Evolutionary conservation across 305 asterid species (phyloP).

Genomic region (Nicotiana rustica): DNA sequence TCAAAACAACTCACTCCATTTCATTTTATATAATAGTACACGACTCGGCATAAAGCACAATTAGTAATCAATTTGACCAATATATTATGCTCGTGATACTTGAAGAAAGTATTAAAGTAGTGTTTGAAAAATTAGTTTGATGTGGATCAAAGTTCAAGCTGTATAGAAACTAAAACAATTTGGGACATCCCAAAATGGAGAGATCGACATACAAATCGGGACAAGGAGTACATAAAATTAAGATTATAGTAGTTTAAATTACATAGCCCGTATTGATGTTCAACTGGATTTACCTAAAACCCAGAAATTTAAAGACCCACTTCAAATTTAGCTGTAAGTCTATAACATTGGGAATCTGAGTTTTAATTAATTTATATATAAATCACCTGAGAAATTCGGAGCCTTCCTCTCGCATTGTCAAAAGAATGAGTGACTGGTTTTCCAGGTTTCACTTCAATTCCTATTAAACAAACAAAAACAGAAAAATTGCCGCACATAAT

Average conservation of each 20-base stretch:
- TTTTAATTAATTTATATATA: neutral
- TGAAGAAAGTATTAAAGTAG: neutral
- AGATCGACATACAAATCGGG: neutral
- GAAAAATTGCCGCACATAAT: neutral
- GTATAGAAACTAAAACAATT: neutral
- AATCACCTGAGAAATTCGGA: slow-evolving; percentile 82
- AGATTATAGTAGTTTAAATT: neutral
- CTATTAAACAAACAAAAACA: slow-evolving; percentile 44
- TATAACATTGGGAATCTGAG: neutral
- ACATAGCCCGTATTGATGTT: neutral
- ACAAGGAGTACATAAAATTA: neutral
- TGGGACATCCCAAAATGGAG: neutral
- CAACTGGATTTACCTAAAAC: neutral
- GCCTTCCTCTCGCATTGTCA: slow-evolving; percentile 65
- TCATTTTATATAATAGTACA: neutral
- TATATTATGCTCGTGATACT: neutral
- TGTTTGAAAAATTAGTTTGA: neutral
- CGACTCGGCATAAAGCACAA: neutral
- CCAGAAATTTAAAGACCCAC: neutral
- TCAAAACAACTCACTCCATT: slow-evolving; percentile 6
- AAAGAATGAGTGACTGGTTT: slow-evolving; percentile 66
- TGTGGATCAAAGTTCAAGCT: neutral
- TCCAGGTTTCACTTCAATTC: slow-evolving; percentile 76
- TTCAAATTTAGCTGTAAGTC: neutral
- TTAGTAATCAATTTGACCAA: neutral